Conservation (phyloP, 257 asterid species). For the Penstemon newberryi region DNA sequence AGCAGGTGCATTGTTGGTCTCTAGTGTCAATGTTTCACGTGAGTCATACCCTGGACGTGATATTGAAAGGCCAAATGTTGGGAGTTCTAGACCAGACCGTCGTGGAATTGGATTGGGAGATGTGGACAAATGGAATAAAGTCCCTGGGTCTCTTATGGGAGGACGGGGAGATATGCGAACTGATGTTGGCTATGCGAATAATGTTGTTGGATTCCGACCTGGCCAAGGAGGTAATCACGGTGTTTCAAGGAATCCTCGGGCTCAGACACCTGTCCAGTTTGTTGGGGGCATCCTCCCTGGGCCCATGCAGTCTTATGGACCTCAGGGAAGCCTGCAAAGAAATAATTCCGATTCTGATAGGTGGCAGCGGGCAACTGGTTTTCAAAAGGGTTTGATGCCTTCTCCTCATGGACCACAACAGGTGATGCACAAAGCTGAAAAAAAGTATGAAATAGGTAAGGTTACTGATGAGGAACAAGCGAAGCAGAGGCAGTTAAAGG, state of each 20-base stretch:
- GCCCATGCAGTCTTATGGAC: conserved; percentile 64
- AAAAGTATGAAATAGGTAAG: conserved; percentile 83
- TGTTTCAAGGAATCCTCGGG: conserved; percentile 61
- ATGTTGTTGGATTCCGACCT: conserved; percentile 51
- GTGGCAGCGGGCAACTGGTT: conserved; percentile 83
- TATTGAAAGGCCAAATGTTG: conserved; percentile 46
- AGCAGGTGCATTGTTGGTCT: conserved; percentile 43
- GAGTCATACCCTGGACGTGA: conserved; percentile 55
- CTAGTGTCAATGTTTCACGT: conserved; percentile 34
- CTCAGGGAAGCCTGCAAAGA: conserved; percentile 60
- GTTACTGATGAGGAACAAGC: conserved; percentile 81
- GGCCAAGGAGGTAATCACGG: conserved; percentile 65
- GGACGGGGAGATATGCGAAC: conserved; percentile 58
- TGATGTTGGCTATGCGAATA: conserved; percentile 44
- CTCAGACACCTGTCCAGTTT: conserved; percentile 53
- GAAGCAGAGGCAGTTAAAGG: conserved; percentile 85
- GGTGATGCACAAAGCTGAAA: conserved; percentile 83
- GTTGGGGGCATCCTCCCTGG: conserved; percentile 55
- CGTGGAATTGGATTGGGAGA: conserved; percentile 56
- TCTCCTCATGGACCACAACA: conserved; percentile 56
- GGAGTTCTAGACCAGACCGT: conserved; percentile 57
- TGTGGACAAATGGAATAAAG: conserved; percentile 55
- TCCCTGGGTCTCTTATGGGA: conserved; percentile 48
- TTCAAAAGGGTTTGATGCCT: conserved; percentile 78
- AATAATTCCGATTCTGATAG: conserved; percentile 76